Conservation (phyloP, 225 moss, liverwort and hornwort genomes). For the Lunularia cruciata region DNA sequence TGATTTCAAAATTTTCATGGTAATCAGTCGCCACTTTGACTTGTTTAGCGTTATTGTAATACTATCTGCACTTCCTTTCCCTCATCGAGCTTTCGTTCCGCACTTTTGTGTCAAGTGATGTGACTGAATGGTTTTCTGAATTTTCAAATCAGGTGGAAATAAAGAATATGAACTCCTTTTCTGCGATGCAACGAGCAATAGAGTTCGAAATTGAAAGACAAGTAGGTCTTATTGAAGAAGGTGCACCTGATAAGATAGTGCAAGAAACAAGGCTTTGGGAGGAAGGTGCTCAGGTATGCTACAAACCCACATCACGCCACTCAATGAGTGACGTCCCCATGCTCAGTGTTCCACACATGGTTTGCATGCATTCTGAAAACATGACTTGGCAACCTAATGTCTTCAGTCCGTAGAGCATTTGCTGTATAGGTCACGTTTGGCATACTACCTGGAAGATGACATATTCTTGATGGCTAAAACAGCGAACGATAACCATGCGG, state of each 20-base stretch:
- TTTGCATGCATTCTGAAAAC: no score
- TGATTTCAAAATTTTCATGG: neutral
- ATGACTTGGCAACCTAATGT: no score
- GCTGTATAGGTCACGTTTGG: no score
- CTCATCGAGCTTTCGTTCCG: neutral
- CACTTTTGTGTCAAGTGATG: neutral
- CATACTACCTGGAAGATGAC: neutral
- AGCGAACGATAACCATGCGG: constrained; percentile 92
- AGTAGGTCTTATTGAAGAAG: constrained; percentile 67
- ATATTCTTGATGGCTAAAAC: constrained; percentile 12
- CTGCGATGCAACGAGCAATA: constrained; percentile 97
- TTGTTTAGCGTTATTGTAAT: neutral
- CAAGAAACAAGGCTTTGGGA: constrained; percentile 99
- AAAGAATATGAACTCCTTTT: constrained; percentile 99
- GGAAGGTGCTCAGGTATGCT: constrained; percentile 91
- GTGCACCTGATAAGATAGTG: constrained; percentile 66
- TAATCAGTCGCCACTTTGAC: neutral
- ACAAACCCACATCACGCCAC: no score
- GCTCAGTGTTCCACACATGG: no score
- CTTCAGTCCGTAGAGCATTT: no score
- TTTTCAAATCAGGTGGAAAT: constrained; percentile 71
- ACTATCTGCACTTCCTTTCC: neutral
- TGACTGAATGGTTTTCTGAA: neutral
- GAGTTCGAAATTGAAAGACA: constrained; percentile 95
- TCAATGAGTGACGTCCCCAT: no score